Conservation (phyloP, 2,329 filamentous ascomycete species). For the Scytalidium lignicola region DNA sequence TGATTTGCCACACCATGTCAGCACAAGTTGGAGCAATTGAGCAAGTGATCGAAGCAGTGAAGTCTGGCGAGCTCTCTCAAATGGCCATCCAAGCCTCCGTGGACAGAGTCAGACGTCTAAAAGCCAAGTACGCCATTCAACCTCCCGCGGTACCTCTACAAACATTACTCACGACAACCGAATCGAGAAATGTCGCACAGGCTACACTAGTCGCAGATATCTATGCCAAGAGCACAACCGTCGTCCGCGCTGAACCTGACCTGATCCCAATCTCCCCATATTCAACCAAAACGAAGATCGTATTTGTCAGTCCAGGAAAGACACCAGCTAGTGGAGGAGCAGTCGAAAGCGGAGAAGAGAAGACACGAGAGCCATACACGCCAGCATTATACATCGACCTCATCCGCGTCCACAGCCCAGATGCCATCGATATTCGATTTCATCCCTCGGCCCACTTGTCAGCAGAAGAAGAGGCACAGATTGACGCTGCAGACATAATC, state of each 20-base stretch:
- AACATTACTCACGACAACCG: slow-evolving; percentile 20
- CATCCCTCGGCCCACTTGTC: slow-evolving; percentile 26
- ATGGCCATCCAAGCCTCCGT: slow-evolving; percentile 30
- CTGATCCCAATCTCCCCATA: slow-evolving; percentile 26
- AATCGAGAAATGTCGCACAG: slow-evolving; percentile 16
- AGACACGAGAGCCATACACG: slow-evolving; percentile 27
- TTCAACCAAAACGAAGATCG: slow-evolving; percentile 18
- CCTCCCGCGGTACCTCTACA: slow-evolving; percentile 6
- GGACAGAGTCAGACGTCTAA: slow-evolving; percentile 30
- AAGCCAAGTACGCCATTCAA: slow-evolving; percentile 25
- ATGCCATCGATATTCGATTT: slow-evolving; percentile 28
- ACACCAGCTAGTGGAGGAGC: slow-evolving; percentile 30
- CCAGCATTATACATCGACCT: slow-evolving; percentile 28
- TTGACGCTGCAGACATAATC: slow-evolving; percentile 32
- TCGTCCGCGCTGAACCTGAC: slow-evolving; percentile 29
- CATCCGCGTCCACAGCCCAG: slow-evolving; percentile 23
- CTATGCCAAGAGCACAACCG: slow-evolving; percentile 34
- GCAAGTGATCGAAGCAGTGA: slow-evolving; percentile 31
- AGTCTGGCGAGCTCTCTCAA: slow-evolving; percentile 28
- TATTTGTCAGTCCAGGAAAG: slow-evolving; percentile 34
- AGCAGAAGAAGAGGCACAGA: slow-evolving; percentile 23
- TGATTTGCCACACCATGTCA: slow-evolving; percentile 39
- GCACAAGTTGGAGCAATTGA: slow-evolving; percentile 36
- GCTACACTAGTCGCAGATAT: slow-evolving; percentile 26
- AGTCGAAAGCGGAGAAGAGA: slow-evolving; percentile 32